Base-by-base conservation (phyloP, 179 eudicot genomes). In the Spinacia oleracea region DNA sequence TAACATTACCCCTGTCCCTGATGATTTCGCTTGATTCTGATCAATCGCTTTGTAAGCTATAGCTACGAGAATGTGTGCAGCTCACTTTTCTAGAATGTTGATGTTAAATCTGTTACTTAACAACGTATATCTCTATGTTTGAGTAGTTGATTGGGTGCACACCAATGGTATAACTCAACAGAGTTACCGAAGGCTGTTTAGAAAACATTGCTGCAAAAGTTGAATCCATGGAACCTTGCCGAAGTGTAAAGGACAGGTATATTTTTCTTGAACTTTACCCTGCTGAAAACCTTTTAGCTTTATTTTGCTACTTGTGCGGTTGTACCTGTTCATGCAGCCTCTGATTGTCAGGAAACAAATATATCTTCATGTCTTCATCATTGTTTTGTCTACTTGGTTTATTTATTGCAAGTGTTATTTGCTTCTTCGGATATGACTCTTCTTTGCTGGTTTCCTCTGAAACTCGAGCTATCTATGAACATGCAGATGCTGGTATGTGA, bases 221-320 rank as follows among this genome's bases (percentile, higher is more conserved):
- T 48, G 92, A 90, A 84, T 87, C 91, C 21, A 86, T 90, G 94
- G 90, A 90, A 74, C 94, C 94, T 81, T 90, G 89, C 76, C 87
- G 92, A 78, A 90, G 91, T 73, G 92, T 89, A 65, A 90, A 90
- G 78, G 94, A 90, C 80, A 89, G 94, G 94, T 89, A 9, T 21
- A 72, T 79, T 48, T n/a, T 12, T 42, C 29, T 66, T 42, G 15
- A 53, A 48, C 9, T 27, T n/a, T 38, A 2, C 23, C n/a, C 27
- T 63, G 50, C 58, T 3, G 32, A 60, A n/a, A 27, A 72, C 48
- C 75, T 77, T 40, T 35, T 21, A 38, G 45, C 0, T 32, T 56
- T 58, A 0, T 5, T 10, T 55, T 62, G 32, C 31, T 72, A 14
- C 48, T 77, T 32, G 62, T 5, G 16, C 25, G 38, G 7, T 65